phyloP scores from a whole-genome alignment of 1,284 basidiomycete species.

The Ganoderma boninense region DNA sequence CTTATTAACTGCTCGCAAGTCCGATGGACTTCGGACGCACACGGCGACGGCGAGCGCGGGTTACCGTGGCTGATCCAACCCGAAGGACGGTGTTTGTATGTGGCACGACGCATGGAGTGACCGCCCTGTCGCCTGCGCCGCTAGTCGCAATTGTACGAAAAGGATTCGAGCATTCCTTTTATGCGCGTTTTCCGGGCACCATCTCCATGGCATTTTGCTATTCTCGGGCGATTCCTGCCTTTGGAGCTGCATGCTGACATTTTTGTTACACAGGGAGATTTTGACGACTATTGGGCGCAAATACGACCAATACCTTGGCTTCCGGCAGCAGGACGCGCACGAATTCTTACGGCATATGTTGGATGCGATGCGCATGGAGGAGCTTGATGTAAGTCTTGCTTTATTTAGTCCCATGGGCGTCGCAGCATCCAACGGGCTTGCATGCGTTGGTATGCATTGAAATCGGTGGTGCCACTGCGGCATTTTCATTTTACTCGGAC shows the following conservation, averaged over 20 bases:
- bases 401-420: background rate
- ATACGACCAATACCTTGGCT: constrained; percentile 93
- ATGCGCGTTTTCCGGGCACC: background rate
- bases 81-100: background rate
- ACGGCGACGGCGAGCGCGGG: too few species aligned
- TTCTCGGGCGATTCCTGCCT: background rate
- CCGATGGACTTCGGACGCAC: too few species aligned
- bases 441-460: background rate
- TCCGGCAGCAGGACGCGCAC: constrained; percentile 94
- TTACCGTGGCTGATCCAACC: background rate
- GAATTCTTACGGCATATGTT: constrained; percentile 90
- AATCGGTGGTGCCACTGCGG: background rate
- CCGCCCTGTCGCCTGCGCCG: background rate
- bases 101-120: background rate
- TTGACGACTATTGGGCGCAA: constrained; percentile 80
- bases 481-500: background rate
- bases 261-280: constrained; percentile 52
- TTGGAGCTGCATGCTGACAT: background rate
- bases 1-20: too few species aligned
- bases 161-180: background rate
- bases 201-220: background rate
- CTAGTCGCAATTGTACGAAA: background rate
- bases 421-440: background rate
- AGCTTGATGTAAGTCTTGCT: constrained; percentile 76
- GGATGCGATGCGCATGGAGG: constrained; percentile 96